These are phyloP conservation scores for Byssochlamys sp. DNA, from an alignment of 2,329 filamentous ascomycete genomes.

Conservation along the genomic window DNA sequence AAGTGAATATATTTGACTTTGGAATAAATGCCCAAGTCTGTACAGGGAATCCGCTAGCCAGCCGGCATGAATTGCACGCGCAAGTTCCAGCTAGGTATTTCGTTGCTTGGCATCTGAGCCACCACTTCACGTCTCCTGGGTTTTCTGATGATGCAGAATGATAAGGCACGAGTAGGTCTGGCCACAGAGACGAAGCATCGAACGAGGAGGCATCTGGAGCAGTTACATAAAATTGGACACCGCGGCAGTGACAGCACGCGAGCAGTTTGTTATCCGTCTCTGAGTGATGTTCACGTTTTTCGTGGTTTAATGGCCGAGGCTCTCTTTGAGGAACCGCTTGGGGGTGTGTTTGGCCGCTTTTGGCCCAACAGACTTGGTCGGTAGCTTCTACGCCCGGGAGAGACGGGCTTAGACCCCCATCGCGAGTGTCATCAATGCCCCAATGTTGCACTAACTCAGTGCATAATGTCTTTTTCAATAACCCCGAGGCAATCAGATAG, in stretches of 20 bases:
- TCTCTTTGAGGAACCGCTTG: background rate
- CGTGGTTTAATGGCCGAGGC: slow-evolving; percentile 1
- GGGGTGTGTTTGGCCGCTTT: slow-evolving; percentile 2
- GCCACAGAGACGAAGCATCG: slow-evolving; percentile 39
- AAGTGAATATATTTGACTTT: slow-evolving; percentile 46
- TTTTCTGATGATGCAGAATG: slow-evolving; percentile 35
- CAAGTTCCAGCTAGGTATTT: slow-evolving; percentile 54
- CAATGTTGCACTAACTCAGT: slow-evolving; percentile 19
- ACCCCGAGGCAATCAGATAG: slow-evolving; percentile 27
- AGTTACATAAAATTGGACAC: slow-evolving; percentile 48
- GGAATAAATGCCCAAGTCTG: slow-evolving; percentile 59
- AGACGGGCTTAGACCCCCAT: slow-evolving; percentile 21
- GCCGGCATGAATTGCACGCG: slow-evolving; percentile 53
- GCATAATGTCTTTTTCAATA: slow-evolving; percentile 13
- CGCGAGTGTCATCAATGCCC: slow-evolving; percentile 16
- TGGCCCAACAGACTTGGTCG: slow-evolving; percentile 13
- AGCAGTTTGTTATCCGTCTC: slow-evolving; percentile 22
- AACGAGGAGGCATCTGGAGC: slow-evolving; percentile 43
- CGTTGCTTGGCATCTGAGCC: slow-evolving; percentile 39
- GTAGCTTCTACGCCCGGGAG: slow-evolving; percentile 13
- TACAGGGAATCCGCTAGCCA: slow-evolving; percentile 53
- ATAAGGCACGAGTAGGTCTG: slow-evolving; percentile 47
- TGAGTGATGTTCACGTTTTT: background rate
- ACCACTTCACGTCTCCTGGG: slow-evolving; percentile 48
- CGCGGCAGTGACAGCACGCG: slow-evolving; percentile 47